Conservation (phyloP, 192 early-diverging fungal genomes). For the Gamsiella multidivaricata region DNA sequence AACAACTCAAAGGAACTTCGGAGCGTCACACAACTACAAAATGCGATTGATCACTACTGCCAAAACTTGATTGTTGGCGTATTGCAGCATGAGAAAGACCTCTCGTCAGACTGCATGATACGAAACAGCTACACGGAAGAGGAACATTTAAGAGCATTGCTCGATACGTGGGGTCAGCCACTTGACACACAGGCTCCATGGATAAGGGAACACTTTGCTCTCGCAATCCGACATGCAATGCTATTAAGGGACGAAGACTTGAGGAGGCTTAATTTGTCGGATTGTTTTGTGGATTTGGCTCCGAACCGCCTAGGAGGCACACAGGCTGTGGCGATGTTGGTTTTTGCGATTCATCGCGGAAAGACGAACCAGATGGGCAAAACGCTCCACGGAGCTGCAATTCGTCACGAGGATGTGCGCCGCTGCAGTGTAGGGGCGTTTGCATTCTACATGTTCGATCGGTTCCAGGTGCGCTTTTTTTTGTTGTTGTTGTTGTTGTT, state of each 20-base stretch:
- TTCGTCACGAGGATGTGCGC: slow-evolving; percentile 19
- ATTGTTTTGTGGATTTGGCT: background rate
- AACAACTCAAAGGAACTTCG: background rate
- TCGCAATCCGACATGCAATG: slow-evolving; percentile 23
- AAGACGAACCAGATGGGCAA: slow-evolving; percentile 3
- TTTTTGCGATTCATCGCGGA: slow-evolving; percentile 4
- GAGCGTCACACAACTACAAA: background rate
- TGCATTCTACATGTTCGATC: slow-evolving; percentile 20
- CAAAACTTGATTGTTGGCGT: background rate
- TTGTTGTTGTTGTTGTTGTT: no score
- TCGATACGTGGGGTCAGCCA: slow-evolving; percentile 11
- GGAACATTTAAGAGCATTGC: background rate
- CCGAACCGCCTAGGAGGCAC: slow-evolving; percentile 8
- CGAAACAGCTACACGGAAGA: background rate
- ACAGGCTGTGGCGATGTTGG: background rate
- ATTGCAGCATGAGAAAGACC: background rate
- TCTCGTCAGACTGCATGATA: background rate
- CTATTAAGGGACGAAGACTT: slow-evolving; percentile 14
- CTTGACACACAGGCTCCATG: background rate
- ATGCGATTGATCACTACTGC: background rate
- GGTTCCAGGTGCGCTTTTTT: slow-evolving; percentile 18
- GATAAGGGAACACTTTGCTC: slow-evolving; percentile 12
- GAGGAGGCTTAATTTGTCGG: background rate
- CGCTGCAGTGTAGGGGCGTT: slow-evolving; percentile 23
- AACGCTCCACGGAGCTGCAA: slow-evolving; percentile 3